These are phyloP conservation scores for Nemania diffusa DNA, from an alignment of 2,329 filamentous ascomycete genomes.

Conservation along the genomic window DNA sequence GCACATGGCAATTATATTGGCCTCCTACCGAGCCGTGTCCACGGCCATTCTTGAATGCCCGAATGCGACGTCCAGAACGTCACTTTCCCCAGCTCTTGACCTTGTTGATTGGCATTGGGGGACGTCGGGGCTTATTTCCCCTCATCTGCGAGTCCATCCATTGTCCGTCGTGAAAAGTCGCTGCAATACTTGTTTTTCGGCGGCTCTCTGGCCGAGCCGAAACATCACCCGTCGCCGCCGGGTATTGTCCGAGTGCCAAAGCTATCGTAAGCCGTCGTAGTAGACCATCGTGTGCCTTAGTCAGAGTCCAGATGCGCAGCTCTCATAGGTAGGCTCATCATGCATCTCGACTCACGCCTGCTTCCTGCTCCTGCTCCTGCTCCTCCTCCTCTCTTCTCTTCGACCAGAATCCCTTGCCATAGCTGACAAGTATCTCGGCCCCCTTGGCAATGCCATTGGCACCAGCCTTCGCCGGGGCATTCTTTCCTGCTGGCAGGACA, in stretches of 20 bases:
- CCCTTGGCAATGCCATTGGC: conserved; percentile 63
- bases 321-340: conserved; percentile 5
- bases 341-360: conserved; percentile 4
- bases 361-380: too few species aligned
- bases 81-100: conserved; percentile 10
- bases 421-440: conserved; percentile 73
- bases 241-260: not conserved
- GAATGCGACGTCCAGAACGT: conserved; percentile 27
- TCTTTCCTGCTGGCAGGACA: conserved; percentile 60
- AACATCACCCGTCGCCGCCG: not conserved
- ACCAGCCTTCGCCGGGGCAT: conserved; percentile 47
- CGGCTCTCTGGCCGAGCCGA: conserved; percentile 16
- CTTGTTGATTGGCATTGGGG: conserved; percentile 1
- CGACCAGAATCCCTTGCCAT: conserved; percentile 75
- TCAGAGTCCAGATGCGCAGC: too few species aligned
- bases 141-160: conserved; percentile 9
- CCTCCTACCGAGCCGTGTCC: conserved; percentile 27
- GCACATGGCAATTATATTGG: conserved; percentile 37
- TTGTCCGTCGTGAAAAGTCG: not conserved
- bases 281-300: too few species aligned
- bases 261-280: conserved; percentile 1
- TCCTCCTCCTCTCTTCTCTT: conserved; percentile 58
- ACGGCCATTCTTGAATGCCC: conserved; percentile 36
- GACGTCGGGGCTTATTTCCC: conserved; percentile 18
- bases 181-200: conserved; percentile 6